phyloP scores from a whole-genome alignment of 352 stramenopile genomes.

The Globisporangium spinosum region DNA sequence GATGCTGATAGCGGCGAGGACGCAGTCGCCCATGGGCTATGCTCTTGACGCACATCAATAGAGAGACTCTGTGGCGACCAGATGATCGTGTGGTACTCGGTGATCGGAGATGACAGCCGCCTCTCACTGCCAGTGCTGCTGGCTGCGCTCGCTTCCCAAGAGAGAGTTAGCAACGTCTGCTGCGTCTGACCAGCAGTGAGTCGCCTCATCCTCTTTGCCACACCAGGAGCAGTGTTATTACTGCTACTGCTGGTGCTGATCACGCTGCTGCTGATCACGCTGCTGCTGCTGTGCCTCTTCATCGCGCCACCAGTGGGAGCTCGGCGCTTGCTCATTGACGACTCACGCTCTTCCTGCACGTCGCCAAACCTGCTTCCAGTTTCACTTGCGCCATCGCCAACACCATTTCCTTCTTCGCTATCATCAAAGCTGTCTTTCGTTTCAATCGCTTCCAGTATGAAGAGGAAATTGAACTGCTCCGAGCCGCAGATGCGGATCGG shows the following conservation, averaged over 20 bases:
- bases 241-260: neutral
- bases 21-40: neutral
- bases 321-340: slow-evolving; percentile 9
- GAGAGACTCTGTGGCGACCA: slow-evolving; percentile 40
- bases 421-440: slow-evolving; percentile 10
- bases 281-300: slow-evolving; percentile 20
- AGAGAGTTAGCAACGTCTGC: slow-evolving; percentile 58
- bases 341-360: slow-evolving; percentile 8
- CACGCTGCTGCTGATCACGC: slow-evolving; percentile 14
- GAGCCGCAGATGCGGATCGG: slow-evolving; percentile 45
- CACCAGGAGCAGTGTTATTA: neutral
- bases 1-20: neutral
- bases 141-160: slow-evolving; percentile 35
- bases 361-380: neutral
- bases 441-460: slow-evolving; percentile 35
- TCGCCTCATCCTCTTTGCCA: neutral
- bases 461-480: slow-evolving; percentile 70
- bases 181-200: slow-evolving; percentile 18
- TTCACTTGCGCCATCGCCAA: neutral
- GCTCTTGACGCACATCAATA: neutral
- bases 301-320: neutral
- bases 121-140: neutral
- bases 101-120: slow-evolving; percentile 34
- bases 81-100: slow-evolving; percentile 62
- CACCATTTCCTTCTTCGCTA: neutral